Evolutionary conservation across 2,329 filamentous ascomycete genomes (phyloP).

Genomic region (Fusarium sterilihyphosum): DNA sequence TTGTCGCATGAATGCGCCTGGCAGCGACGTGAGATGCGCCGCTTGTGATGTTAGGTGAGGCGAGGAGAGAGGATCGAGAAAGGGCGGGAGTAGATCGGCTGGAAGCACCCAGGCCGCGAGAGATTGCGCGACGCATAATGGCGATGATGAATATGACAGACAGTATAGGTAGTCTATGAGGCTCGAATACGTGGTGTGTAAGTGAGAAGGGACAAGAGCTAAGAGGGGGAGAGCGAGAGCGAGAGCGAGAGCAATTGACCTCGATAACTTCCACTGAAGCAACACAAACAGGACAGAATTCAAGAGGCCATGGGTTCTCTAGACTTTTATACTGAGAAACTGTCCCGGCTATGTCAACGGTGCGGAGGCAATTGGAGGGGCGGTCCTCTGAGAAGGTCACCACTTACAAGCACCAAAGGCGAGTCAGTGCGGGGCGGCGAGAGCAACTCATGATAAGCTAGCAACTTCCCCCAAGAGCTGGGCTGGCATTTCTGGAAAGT

Average conservation of each 20-base stretch:
- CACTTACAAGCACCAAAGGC: constrained; percentile 9
- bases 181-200: neutral
- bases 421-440: constrained; percentile 22
- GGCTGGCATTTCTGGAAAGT: constrained; percentile 20
- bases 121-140: constrained; percentile 59
- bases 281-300: constrained; percentile 4
- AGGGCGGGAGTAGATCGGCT: constrained; percentile 44
- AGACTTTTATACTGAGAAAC: constrained; percentile 29
- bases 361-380: constrained; percentile 31
- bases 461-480: neutral
- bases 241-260: constrained; percentile 11
- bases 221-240: neutral
- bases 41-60: constrained; percentile 51
- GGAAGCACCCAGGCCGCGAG: constrained; percentile 51
- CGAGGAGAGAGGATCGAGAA: constrained; percentile 45
- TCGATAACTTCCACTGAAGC: constrained; percentile 23
- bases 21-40: constrained; percentile 53
- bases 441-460: constrained; percentile 35
- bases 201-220: neutral
- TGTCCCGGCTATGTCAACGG: constrained; percentile 19
- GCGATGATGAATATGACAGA: neutral
- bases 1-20: constrained; percentile 67
- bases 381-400: constrained; percentile 4
- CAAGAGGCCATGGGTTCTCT: constrained; percentile 15
- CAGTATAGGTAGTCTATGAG: neutral